These are phyloP conservation scores for Trichoderma sp. DNA, from an alignment of 2,329 filamentous ascomycete genomes.

Conservation along the genomic window DNA sequence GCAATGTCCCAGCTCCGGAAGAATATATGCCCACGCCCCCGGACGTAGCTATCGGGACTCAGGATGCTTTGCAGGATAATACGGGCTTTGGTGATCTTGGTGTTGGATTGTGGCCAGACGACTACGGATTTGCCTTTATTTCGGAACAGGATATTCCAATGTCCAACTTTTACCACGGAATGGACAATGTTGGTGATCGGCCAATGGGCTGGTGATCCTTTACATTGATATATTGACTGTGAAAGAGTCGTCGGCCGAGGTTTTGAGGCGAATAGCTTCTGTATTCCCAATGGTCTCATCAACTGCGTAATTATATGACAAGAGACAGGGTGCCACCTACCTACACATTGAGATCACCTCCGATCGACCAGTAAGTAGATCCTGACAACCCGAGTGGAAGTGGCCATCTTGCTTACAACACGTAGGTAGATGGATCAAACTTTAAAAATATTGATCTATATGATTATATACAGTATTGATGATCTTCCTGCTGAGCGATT, in stretches of 20 bases:
- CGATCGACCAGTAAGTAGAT: background rate
- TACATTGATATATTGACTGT: background rate
- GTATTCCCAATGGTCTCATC: background rate
- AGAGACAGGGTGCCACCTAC: background rate
- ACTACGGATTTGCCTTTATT: background rate
- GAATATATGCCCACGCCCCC: background rate
- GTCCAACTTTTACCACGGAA: background rate
- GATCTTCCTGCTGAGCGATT: no score
- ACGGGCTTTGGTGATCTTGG: background rate
- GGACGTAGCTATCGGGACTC: background rate
- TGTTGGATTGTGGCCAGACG: background rate
- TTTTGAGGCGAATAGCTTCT: background rate
- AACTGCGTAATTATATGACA: background rate
- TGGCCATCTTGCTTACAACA: background rate
- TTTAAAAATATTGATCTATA: background rate
- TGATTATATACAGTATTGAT: background rate
- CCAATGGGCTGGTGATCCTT: background rate
- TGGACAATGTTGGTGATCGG: background rate
- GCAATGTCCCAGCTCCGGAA: background rate
- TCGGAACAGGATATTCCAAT: background rate
- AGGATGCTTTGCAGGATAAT: background rate
- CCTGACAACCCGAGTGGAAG: background rate
- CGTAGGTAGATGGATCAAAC: background rate
- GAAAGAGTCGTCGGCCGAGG: background rate
- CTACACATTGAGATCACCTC: background rate